Base-by-base conservation (phyloP, 129 eudicot genomes). In the Tagetes patula region DNA sequence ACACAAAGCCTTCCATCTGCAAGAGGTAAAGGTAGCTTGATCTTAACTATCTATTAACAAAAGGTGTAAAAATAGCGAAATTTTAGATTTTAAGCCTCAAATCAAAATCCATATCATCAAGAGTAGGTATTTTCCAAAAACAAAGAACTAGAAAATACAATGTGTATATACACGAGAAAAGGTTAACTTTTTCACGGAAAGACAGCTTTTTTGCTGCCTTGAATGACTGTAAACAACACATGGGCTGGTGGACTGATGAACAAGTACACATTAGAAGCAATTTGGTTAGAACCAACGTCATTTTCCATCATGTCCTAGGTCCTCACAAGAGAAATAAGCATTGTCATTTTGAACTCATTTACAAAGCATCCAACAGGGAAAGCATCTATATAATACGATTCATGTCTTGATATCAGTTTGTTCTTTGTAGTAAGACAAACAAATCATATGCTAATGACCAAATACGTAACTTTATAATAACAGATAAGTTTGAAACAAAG, bases 1-100 rank as follows among this genome's bases (percentile, higher is more conserved):
- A 76, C 50, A 91, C 88, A 91, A 86, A 95, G 45, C 89, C 96
- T 79, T 89, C 96, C 90, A 95, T 85, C 99, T 93, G 86, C 86
- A 82, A 67, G 68, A 73, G 63, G 27, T 74, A 60, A 10, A 56
- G 3, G 46, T 32, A 42, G 58, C 63, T 63, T 69, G 68, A 14
- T 46, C 38, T 27, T 45, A 56, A 50, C 72, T 12, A 41, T 53
- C 77, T 5, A 66, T 48, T 32, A 48, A n/a, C 59, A 30, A 10
- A 55, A 67, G 8, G 36, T 33, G 54, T 31, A 42, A 64, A 67
- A 0, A 10, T 36, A 65, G 8, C 1, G 2, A 33, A 42, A 30
- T 71, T 27, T 14, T 14, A 47, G 41, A 38, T 7, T 68, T 13
- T 0, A 31, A 14, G 5, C 38, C 36, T 37, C 50, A 20, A 20